phyloP scores from a whole-genome alignment of 2,329 filamentous ascomycete species.

The Xylaria polymorpha region DNA sequence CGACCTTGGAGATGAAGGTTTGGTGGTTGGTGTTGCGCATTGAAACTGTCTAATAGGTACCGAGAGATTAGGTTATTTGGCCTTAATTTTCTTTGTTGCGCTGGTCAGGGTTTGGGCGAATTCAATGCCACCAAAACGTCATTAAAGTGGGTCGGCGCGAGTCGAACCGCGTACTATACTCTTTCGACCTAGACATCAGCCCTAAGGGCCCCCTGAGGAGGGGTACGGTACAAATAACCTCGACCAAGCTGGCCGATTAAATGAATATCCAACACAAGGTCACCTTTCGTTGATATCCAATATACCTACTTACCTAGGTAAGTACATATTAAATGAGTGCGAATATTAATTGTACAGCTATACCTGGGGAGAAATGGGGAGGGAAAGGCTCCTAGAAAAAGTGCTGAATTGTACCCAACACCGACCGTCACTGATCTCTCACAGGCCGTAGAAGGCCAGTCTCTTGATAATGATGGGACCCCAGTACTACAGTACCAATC shows the following conservation, averaged over 20 bases:
- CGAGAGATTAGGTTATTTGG: conserved; percentile 26
- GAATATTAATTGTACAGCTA: background rate
- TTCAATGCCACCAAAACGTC: conserved; percentile 35
- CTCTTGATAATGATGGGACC: background rate
- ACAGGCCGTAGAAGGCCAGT: too few species aligned
- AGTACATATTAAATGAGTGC: background rate
- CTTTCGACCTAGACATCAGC: too few species aligned
- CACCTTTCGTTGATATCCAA: background rate
- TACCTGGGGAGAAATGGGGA: background rate
- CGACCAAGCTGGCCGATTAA: background rate
- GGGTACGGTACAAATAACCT: too few species aligned
- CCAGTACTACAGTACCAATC: too few species aligned
- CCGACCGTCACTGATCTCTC: too few species aligned
- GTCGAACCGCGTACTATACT: conserved; percentile 26
- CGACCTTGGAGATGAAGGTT: background rate
- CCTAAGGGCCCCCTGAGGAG: too few species aligned
- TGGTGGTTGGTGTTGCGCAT: conserved; percentile 5
- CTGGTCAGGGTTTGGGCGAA: conserved; percentile 28
- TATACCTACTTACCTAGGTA: too few species aligned
- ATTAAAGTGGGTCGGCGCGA: conserved; percentile 39
- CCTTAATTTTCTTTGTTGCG: conserved; percentile 30
- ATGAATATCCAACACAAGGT: background rate
- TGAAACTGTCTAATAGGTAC: background rate
- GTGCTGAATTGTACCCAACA: too few species aligned
- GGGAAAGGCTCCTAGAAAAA: background rate